phyloP scores from a whole-genome alignment of 2,329 filamentous ascomycete genomes.

The Phyllachora maydis region DNA sequence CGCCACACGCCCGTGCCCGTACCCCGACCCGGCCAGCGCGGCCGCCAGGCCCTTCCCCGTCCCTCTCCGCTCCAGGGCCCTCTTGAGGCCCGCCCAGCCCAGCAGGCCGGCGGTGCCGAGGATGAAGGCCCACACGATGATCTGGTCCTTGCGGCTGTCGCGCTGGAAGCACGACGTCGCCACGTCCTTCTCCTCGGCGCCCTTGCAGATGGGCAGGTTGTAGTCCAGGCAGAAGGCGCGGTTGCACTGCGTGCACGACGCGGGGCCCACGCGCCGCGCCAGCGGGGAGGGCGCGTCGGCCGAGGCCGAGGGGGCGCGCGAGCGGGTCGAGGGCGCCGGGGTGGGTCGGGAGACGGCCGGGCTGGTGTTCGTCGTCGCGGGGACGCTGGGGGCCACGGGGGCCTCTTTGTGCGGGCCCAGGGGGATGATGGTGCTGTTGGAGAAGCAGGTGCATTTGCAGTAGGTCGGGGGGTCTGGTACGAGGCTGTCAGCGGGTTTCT shows the following conservation, averaged over 20 bases:
- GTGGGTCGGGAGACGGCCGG: conserved; percentile 7
- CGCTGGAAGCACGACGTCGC: conserved; percentile 44
- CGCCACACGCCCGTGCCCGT: conserved; percentile 2
- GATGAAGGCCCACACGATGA: conserved; percentile 46
- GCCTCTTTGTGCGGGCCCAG: conserved; percentile 23
- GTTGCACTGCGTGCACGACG: conserved; percentile 39
- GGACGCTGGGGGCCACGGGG: conserved; percentile 9
- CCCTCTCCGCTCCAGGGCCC: conserved; percentile 20
- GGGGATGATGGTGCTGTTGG: conserved; percentile 46
- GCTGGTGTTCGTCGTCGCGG: conserved; percentile 2
- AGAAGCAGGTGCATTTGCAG: conserved; percentile 52
- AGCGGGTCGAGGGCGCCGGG: conserved; percentile 5
- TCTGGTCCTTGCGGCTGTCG: conserved; percentile 44
- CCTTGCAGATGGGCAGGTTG: conserved; percentile 39
- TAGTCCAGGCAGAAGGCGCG: conserved; percentile 42
- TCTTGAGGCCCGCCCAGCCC: conserved; percentile 35
- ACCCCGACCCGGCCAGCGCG: conserved; percentile 2
- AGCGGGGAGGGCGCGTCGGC: conserved; percentile 2
- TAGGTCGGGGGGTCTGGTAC: conserved; percentile 36
- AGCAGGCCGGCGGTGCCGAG: conserved; percentile 35
- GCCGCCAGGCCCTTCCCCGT: conserved; percentile 4
- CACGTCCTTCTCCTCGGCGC: conserved; percentile 39
- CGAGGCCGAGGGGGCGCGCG: conserved; percentile 5
- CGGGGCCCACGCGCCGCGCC: conserved; percentile 14
- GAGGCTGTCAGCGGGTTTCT: conserved; percentile 8